Base-by-base conservation (phyloP, 345 rosid genomes). In the Adansonia digitata region DNA sequence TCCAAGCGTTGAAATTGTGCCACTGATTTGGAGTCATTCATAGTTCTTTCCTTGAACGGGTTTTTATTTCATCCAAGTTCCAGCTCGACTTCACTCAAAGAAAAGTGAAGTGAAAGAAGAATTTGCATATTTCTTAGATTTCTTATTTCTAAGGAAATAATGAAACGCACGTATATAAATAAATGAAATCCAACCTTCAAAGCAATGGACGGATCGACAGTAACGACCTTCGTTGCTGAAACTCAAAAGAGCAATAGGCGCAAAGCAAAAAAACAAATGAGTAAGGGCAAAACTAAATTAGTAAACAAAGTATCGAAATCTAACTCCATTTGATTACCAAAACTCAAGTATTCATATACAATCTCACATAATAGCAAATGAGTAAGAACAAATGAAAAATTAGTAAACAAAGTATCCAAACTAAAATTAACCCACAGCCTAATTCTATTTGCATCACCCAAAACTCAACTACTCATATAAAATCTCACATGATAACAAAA, bases 111-210 rank as follows among this genome's bases (percentile, higher is more conserved):
- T 26, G n/a, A 66, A 66, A 22, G 53, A 43, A 7, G 5, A 49
- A 69, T 43, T 14, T 24, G 22, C 7, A 69, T 0, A 46, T 71
- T 34, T 24, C 29, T 7, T 29, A 34, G 52, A 31, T 31, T 51
- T 51, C 27, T 31, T 15, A 14, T 24, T 34, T 31, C 56, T 15
- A 46, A 13, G 1, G 1, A 2, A 45, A 34, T 1, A 70, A n/a
- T n/a, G 7, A 34, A 52, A 72, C 7, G 51, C 15, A 72, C 51
- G 35, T 29, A 39, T 22, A 35, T 27, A 12, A 43, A 60, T 2
- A 29, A 31, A 27, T 27, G 26, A 73, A 73, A 73, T 17, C 69
- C 61, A 43, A 73, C 76, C 76, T 59, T 59, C 57, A 73, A 27
- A 45, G 31, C 68, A 14, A 73, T 18, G 15, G 69, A 59, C 45